These are phyloP conservation scores for Lentinus polychrous DNA, from an alignment of 1,284 basidiomycete genomes.

Conservation along the genomic window DNA sequence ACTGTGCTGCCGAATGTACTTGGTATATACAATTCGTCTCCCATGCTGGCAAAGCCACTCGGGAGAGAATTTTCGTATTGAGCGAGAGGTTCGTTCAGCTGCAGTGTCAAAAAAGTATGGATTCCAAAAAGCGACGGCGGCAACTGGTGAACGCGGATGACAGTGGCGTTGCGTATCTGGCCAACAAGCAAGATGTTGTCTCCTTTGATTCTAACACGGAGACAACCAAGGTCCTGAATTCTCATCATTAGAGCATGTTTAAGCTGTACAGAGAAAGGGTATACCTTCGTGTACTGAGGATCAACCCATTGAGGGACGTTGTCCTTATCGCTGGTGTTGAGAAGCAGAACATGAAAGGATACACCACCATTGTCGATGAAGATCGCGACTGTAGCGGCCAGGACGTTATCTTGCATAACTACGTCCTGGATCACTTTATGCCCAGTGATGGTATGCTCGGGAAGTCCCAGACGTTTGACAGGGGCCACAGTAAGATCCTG, in stretches of 20 bases:
- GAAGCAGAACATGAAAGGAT: slow-evolving; percentile 31
- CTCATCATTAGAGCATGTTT: not conserved
- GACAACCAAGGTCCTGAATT: slow-evolving; percentile 7
- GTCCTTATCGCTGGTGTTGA: slow-evolving; percentile 25
- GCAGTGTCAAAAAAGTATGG: slow-evolving; percentile 11
- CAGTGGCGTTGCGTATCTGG: slow-evolving; percentile 19
- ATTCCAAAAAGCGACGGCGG: slow-evolving; percentile 12
- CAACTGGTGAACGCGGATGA: slow-evolving; percentile 23
- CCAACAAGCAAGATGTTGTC: slow-evolving; percentile 24
- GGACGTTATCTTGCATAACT: slow-evolving; percentile 21
- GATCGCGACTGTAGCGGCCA: slow-evolving; percentile 31
- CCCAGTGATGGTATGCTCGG: slow-evolving; percentile 15
- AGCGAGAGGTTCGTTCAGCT: slow-evolving; percentile 16
- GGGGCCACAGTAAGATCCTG: slow-evolving; percentile 3
- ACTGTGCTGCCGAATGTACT: slow-evolving; percentile 6
- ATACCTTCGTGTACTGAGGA: slow-evolving; percentile 26
- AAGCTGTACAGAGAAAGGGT: slow-evolving; percentile 6
- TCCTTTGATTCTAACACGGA: slow-evolving; percentile 22
- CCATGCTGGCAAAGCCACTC: not conserved
- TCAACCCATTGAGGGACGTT: slow-evolving; percentile 22
- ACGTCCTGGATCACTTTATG: slow-evolving; percentile 23
- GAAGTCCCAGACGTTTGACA: slow-evolving; percentile 16
- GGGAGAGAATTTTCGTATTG: slow-evolving; percentile 17
- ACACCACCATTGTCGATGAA: slow-evolving; percentile 22
- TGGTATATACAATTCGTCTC: slow-evolving; percentile 4